phyloP scores from a whole-genome alignment of 768 basidiomycete genomes.

The Russula lepida region DNA sequence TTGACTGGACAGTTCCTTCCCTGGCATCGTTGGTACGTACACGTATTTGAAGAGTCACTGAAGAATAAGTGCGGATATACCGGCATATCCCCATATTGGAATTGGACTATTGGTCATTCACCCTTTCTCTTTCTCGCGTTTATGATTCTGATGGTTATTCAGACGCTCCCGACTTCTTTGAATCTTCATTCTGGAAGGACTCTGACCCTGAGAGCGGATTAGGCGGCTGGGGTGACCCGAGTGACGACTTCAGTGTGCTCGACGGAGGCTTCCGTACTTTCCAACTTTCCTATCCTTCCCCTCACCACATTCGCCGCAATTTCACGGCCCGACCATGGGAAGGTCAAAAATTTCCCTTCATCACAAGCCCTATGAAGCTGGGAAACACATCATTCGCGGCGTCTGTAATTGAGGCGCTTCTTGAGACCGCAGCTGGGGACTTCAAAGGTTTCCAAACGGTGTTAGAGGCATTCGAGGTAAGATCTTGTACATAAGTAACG shows the following conservation, averaged over 20 bases:
- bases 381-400: slow-evolving; percentile 27
- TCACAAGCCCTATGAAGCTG: slow-evolving; percentile 20
- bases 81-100: slow-evolving; percentile 25
- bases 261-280: slow-evolving; percentile 27
- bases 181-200: slow-evolving; percentile 23
- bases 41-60: slow-evolving; percentile 22
- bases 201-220: slow-evolving; percentile 23
- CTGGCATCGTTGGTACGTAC: slow-evolving; percentile 26
- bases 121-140: neutral
- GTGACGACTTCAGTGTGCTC: slow-evolving; percentile 21
- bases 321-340: slow-evolving; percentile 29
- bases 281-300: slow-evolving; percentile 28
- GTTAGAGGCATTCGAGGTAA: slow-evolving; percentile 27
- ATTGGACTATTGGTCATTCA: slow-evolving; percentile 25
- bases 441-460: slow-evolving; percentile 28
- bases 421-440: slow-evolving; percentile 27
- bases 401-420: slow-evolving; percentile 22
- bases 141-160: neutral
- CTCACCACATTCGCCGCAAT: slow-evolving; percentile 29
- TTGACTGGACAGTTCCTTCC: slow-evolving; percentile 25
- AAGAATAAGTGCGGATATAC: slow-evolving; percentile 23
- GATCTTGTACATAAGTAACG: neutral
- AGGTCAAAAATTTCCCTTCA: slow-evolving; percentile 6
- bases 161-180: slow-evolving; percentile 24
- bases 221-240: slow-evolving; percentile 26